A percentile compares a stretch with the other conserved stretches of the same genome.
These are phyloP conservation scores for Cetradonia linearis DNA, from an alignment of 495 filamentous ascomycete genomes.

Conservation along the genomic window DNA sequence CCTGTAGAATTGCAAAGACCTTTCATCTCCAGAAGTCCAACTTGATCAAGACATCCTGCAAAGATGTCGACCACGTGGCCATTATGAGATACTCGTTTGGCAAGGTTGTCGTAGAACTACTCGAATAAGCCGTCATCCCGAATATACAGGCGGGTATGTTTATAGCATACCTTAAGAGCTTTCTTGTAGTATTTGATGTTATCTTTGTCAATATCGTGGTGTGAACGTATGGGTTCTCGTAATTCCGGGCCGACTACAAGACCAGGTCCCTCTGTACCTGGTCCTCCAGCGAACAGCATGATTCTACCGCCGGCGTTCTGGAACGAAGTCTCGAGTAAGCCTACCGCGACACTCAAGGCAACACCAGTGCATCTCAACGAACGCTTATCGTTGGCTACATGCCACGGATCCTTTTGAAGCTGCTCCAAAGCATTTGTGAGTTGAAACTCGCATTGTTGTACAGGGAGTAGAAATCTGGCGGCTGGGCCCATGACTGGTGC, in stretches of 20 bases:
- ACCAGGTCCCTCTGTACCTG: constrained; percentile 91
- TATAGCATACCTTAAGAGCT: constrained; percentile 68
- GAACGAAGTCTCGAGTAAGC: constrained; percentile 86
- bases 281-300: constrained; percentile 94
- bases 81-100: constrained; percentile 94
- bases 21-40: constrained; percentile 98
- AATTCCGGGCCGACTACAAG: constrained; percentile 97
- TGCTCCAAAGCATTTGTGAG: constrained; percentile 95
- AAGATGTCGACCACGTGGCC: constrained; percentile 97
- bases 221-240: constrained; percentile 92
- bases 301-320: constrained; percentile 90
- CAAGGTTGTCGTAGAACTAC: constrained; percentile 92
- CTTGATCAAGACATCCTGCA: constrained; percentile 95
- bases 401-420: constrained; percentile 96
- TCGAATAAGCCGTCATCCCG: constrained; percentile 21
- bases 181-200: constrained; percentile 99
- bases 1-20: constrained; percentile 91
- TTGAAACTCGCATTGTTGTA: constrained; percentile 96
- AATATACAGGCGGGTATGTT: not conserved
- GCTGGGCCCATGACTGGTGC: constrained; percentile 64
- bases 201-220: constrained; percentile 97
- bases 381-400: constrained; percentile 87
- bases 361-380: constrained; percentile 91
- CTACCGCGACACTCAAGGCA: constrained; percentile 87
- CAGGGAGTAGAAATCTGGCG: constrained; percentile 84